These are phyloP conservation scores for Diaporthe nobilis DNA, from an alignment of 2,329 filamentous ascomycete species.

Conservation along the genomic window DNA sequence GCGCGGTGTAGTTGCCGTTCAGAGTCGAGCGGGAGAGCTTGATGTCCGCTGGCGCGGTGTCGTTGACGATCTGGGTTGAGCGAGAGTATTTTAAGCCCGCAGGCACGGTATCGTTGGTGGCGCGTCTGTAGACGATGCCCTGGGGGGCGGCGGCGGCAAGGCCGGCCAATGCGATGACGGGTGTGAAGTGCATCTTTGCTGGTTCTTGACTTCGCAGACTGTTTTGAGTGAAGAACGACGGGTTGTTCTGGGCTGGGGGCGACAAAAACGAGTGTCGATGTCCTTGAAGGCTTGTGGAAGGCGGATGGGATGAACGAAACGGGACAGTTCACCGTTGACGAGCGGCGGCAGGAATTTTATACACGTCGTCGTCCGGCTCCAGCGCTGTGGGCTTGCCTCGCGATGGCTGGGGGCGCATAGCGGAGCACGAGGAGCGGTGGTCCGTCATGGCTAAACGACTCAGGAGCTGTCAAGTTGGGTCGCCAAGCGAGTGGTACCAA, in stretches of 20 bases:
- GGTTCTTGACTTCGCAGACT: background rate
- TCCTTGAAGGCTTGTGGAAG: slow-evolving; percentile 8
- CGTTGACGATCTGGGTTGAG: background rate
- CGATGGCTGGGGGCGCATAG: slow-evolving; percentile 20
- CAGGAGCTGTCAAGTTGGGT: slow-evolving; percentile 26
- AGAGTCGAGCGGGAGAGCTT: background rate
- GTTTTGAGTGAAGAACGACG: background rate
- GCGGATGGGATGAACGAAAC: slow-evolving; percentile 1
- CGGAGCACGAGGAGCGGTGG: slow-evolving; percentile 19
- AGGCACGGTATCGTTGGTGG: slow-evolving; percentile 13
- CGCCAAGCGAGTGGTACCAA: slow-evolving; percentile 29
- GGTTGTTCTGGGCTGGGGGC: background rate
- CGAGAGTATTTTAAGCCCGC: background rate
- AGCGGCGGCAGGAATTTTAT: slow-evolving; percentile 27
- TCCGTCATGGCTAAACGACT: slow-evolving; percentile 17
- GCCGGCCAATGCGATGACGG: slow-evolving; percentile 31
- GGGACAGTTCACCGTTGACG: background rate
- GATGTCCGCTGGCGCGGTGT: background rate
- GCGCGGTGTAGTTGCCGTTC: background rate
- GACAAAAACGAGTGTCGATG: slow-evolving; percentile 11
- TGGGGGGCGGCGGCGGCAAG: slow-evolving; percentile 33
- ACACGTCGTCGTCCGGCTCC: slow-evolving; percentile 25
- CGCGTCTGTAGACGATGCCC: slow-evolving; percentile 9
- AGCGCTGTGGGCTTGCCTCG: slow-evolving; percentile 15
- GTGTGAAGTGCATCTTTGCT: slow-evolving; percentile 34